Conservation (phyloP, 805 yeast genomes). For the Lachancea sp. region DNA sequence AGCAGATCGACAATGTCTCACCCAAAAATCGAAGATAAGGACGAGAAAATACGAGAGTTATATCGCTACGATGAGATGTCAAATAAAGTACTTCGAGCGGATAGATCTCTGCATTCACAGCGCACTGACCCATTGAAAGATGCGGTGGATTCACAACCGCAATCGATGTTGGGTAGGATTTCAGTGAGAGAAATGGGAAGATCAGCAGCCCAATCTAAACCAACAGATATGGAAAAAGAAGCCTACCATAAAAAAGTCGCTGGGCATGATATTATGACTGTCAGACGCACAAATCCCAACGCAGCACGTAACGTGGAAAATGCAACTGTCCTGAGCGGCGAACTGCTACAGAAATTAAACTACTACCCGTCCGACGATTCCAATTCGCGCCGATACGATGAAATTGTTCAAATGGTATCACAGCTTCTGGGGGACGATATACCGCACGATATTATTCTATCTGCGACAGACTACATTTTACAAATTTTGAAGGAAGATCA, state of each 20-base stretch:
- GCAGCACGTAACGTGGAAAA: neutral
- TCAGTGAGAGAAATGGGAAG: constrained; percentile 65
- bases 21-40: constrained; percentile 12
- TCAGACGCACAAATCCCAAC: neutral
- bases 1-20: constrained; percentile 16
- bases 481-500: constrained; percentile 18
- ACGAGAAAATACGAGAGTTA: constrained; percentile 27
- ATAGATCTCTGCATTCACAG: constrained; percentile 44
- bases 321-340: constrained; percentile 2
- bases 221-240: constrained; percentile 15
- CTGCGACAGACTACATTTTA: constrained; percentile 26
- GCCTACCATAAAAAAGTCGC: constrained; percentile 12
- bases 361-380: constrained; percentile 59
- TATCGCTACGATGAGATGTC: constrained; percentile 72
- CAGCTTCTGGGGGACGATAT: constrained; percentile 57
- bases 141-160: constrained; percentile 57
- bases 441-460: constrained; percentile 60
- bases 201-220: constrained; percentile 8
- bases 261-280: neutral
- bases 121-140: constrained; percentile 36
- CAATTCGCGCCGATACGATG: constrained; percentile 46
- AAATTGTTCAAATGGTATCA: constrained; percentile 55
- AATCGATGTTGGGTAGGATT: constrained; percentile 65
- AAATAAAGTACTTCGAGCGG: constrained; percentile 61
- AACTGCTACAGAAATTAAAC: constrained; percentile 29